Evolutionary conservation across 2,329 filamentous ascomycete species (phyloP).

Genomic region (Didymella arachidicola): DNA sequence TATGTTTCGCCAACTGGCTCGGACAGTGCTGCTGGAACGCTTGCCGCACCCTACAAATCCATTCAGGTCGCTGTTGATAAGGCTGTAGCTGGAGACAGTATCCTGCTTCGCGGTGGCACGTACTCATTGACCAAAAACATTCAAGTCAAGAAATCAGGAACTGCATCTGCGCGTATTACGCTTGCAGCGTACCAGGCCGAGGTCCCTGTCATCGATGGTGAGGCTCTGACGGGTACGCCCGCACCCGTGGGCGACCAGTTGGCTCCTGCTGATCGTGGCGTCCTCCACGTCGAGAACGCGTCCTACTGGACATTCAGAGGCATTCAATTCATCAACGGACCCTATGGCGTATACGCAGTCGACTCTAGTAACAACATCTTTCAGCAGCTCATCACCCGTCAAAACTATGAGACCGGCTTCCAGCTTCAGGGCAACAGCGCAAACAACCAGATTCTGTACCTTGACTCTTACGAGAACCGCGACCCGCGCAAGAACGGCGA

Average conservation of each 20-base stretch:
- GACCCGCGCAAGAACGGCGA: constrained; percentile 61
- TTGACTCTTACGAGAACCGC: constrained; percentile 36
- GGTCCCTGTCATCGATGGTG: constrained; percentile 58
- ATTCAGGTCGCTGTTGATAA: constrained; percentile 58
- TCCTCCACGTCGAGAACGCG: constrained; percentile 57
- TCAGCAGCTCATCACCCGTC: constrained; percentile 49
- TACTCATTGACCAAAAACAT: constrained; percentile 59
- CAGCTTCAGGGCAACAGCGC: constrained; percentile 47
- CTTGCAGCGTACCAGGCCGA: constrained; percentile 55
- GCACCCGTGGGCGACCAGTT: constrained; percentile 52
- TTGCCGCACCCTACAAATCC: constrained; percentile 54
- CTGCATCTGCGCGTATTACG: constrained; percentile 52
- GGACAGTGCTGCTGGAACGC: constrained; percentile 51
- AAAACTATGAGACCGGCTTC: constrained; percentile 54
- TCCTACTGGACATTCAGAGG: constrained; percentile 59
- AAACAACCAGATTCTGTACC: constrained; percentile 37
- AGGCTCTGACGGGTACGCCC: constrained; percentile 53
- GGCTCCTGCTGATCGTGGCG: constrained; percentile 54
- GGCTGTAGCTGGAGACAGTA: constrained; percentile 57
- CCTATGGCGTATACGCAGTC: constrained; percentile 50
- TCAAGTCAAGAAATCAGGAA: constrained; percentile 55
- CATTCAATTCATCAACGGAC: constrained; percentile 50
- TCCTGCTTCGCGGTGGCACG: constrained; percentile 56
- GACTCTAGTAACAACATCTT: constrained; percentile 50
- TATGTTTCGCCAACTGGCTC: constrained; percentile 57